Base-by-base conservation (phyloP, 2,329 filamentous ascomycete genomes). In the Plectosphaerella plurivora region DNA sequence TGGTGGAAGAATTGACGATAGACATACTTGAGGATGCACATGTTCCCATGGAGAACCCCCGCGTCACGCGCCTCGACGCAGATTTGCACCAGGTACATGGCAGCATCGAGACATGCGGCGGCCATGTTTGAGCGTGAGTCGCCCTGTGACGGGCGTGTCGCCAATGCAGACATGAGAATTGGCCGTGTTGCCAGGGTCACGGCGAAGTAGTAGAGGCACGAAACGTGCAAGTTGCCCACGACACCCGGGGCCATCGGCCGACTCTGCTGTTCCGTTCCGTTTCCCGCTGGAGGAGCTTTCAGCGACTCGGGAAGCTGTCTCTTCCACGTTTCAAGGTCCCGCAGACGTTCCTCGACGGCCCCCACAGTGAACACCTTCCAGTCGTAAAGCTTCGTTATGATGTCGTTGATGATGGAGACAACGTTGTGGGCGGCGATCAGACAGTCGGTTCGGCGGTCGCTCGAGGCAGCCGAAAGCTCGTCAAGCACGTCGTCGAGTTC, bases 191-290 rank as follows among this genome's bases (percentile, higher is more conserved):
- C 77, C 1, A 84, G 61, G 28, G 81, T 82, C 0, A 83, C 77
- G 0, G 79, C 77, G 53, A 82, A 81, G 57, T 84, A 82, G 58
- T 84, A 84, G 0, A 77, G 66, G 52, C 79, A 82, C 1, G 79
- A 77, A 5, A 83, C 72, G 50, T 83, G 79, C 3, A 81, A 67
- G 22, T 73, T 79, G 1, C 73, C 75, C 33, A 80, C 70, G 3
- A 72, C 69, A 1, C 67, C 68, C 14, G 18, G 49, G 16, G 35
- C 36, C 8, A n/a, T 39, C 35, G 41, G 18, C 20, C 14, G 28
- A 16, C 11, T n/a, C 18, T n/a, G 15, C 14, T 24, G 18, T 5
- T 39, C 47, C 4, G 24, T 39, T 12, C 47, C 47, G 76, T 16
- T 69, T 65, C 47, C 63, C 63, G 5, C 58, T 60, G 6, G 52